Evolutionary conservation across 805 yeast genomes (phyloP), one percentile per base, ranked within the genome.

Genomic region (Metschnikowia aberdeeniae): DNA sequence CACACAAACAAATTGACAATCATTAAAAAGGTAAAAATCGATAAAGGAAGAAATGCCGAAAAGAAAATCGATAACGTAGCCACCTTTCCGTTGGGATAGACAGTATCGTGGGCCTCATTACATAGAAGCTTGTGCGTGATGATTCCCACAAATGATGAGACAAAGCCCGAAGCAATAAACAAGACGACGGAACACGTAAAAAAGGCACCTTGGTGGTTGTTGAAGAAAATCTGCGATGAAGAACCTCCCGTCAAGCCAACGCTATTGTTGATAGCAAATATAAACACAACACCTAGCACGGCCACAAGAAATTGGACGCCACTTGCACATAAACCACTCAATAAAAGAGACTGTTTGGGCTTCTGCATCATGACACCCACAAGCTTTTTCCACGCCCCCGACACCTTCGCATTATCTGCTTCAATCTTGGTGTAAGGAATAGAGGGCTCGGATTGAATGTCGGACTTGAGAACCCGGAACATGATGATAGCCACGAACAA

Each of bases 301-400:
- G 88, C 81, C 50, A 85, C 79, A 38, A 81, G 66, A 39, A 84
- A 71, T 60, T 89, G 96, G 32, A 83, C 72, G 17, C 97, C 96
- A 40, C 86, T 75, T 0, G 95, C 82, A 11, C 81, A 77, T 5
- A 85, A 55, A 1, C 84, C 63, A 2, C 85, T 72, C 42, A 89
- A 64, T 1, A 76, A 43, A 6, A 75, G 56, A 2, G 81, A 73
- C 24, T 62, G 63, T 4, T 51, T 45, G 8, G 92, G 92, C 12
- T 71, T 63, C 35, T 72, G 63, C 54, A 77, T 75, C 5, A 82
- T 84, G 42, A 80, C 86, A 31, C 68, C 63, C 4, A 73, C 60
- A 45, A 82, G 68, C 43, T 72, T 55, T 61, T 75, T 78, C 88
- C 89, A 80, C 45, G 47, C 47, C 11, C 53, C 57, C 4, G 49